Evolutionary conservation across 1,139 yeast species (phyloP), one percentile per base, ranked within the genome.

Genomic region (Nakaseomyces delphensis): DNA sequence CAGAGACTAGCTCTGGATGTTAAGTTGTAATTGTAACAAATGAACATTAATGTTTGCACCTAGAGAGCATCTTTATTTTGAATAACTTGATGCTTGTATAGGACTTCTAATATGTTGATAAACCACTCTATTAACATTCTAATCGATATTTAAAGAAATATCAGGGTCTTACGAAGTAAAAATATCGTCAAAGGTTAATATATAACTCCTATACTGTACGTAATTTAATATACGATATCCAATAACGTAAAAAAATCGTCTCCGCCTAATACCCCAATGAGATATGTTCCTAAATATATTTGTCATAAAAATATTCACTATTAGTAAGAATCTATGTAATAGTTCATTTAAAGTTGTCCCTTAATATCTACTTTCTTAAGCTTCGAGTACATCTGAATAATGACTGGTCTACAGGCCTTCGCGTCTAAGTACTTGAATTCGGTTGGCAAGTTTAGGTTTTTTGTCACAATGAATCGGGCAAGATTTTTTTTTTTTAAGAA

Each of bases 331-430:
- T n/a, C n/a, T n/a, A n/a, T n/a, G n/a, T n/a, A n/a, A n/a, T n/a
- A n/a, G n/a, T n/a, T n/a, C n/a, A n/a, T 19, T 27, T 18, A 83
- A 15, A 82, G 71, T 61, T 89, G 96, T 0, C 97, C 96, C 66
- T 87, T 89, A 47, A 89, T 87, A 59, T 89, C 96, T n/a, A 89
- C 79, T 56, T 74, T 82, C 46, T 69, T 74, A 51, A 74, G 69
- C 18, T 70, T 64, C 39, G 66, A 64, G 43, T 70, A 68, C 14
- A 74, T 66, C 7, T 66, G 64, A 40, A 69, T 69, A 10, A 83
- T 66, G 0, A 60, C 56, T 0, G 67, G 54, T 53, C 77, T 68
- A 36, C 69, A 66, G 19, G 68, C 62, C 35, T 48, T 58, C 11
- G 73, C 62, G 41, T 65, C 66, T 38, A 70, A 51, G 40, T 55